phyloP scores from a whole-genome alignment of 345 rosid species.

The Moringa oleifera region DNA sequence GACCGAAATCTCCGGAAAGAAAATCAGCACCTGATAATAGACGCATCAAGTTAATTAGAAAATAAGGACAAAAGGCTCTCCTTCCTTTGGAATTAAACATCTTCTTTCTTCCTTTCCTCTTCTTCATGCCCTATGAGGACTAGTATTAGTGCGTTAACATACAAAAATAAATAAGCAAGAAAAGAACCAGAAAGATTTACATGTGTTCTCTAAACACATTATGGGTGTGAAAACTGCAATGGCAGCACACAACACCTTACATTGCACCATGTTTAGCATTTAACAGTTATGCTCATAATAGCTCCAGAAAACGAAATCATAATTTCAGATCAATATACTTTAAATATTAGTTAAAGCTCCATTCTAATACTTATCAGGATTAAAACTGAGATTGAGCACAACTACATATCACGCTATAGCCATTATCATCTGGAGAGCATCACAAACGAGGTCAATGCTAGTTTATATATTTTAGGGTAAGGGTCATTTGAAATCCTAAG shows the following conservation, averaged over 20 bases:
- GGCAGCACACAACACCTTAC: not conserved
- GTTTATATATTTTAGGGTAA: too few species aligned
- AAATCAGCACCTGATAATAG: constrained; percentile 71
- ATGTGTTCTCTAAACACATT: not conserved
- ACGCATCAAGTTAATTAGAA: constrained; percentile 9
- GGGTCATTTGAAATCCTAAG: too few species aligned
- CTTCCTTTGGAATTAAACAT: not conserved
- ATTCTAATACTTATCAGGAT: too few species aligned
- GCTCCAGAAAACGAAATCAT: not conserved
- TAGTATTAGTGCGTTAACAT: too few species aligned
- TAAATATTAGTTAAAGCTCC: not conserved
- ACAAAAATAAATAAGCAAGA: not conserved
- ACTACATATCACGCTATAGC: too few species aligned
- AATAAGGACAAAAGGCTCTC: not conserved
- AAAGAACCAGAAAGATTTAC: not conserved
- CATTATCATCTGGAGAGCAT: too few species aligned
- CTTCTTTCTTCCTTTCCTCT: not conserved
- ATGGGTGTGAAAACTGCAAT: not conserved
- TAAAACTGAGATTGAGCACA: too few species aligned
- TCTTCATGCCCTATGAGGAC: not conserved
- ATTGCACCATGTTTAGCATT: not conserved
- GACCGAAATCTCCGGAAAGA: constrained; percentile 69
- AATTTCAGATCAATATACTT: too few species aligned
- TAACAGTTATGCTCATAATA: not conserved
- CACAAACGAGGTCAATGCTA: too few species aligned